Conservation (phyloP, 805 yeast genomes). For the Wickerhamiella domercqiae region DNA sequence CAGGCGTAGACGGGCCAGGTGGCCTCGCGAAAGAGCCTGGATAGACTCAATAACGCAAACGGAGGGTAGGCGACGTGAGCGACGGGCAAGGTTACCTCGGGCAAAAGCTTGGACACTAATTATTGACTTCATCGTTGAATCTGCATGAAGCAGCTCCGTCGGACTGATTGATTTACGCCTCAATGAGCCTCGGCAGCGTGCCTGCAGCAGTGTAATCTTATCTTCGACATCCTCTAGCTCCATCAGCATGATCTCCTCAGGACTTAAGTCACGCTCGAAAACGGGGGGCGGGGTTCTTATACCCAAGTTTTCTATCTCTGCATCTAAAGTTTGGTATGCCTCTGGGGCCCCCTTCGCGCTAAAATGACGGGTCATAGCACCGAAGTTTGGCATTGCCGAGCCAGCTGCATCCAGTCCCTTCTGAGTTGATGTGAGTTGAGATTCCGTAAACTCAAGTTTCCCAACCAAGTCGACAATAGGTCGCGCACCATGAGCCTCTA, state of each 20-base stretch:
- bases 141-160: no score
- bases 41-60: no score
- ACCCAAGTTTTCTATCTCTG: neutral
- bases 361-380: conserved; percentile 33
- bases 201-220: conserved; percentile 43
- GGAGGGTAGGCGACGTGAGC: no score
- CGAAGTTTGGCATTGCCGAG: conserved; percentile 62
- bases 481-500: conserved; percentile 47
- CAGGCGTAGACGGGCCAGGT: conserved; percentile 12
- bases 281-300: neutral
- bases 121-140: no score
- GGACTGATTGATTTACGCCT: no score
- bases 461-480: conserved; percentile 49
- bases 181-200: conserved; percentile 21
- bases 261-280: conserved; percentile 6
- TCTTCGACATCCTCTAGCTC: conserved; percentile 20
- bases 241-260: conserved; percentile 21
- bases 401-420: conserved; percentile 46
- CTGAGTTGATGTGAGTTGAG: conserved; percentile 55
- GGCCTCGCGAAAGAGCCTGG: conserved; percentile 46
- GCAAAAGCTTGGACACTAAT: conserved; percentile 48
- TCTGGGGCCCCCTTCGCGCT: conserved; percentile 8
- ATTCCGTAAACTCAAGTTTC: conserved; percentile 44
- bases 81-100: conserved; percentile 30
- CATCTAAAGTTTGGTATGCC: neutral